Evolutionary conservation across 2,329 filamentous ascomycete genomes (phyloP).

Genomic region (Gliomastix tumulicola): DNA sequence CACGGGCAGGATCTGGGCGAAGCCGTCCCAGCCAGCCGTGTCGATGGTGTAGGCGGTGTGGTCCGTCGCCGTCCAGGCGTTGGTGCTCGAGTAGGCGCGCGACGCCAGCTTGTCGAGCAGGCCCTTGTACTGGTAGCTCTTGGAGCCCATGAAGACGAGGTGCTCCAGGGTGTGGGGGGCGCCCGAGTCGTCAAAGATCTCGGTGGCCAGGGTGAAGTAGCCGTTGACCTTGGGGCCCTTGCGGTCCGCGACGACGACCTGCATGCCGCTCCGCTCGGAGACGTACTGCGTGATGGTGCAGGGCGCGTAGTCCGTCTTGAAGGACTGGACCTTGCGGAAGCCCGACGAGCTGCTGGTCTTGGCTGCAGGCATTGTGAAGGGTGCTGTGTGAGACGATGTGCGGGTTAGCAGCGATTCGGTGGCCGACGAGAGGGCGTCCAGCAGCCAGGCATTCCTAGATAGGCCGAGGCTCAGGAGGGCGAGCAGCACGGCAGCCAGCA

Average conservation of each 20-base stretch:
- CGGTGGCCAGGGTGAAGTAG: constrained; percentile 91
- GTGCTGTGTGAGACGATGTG: too few relatives aligned
- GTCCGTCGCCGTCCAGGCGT: constrained; percentile 95
- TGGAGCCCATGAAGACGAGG: constrained; percentile 83
- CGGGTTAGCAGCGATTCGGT: too few relatives aligned
- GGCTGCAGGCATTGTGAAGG: constrained; percentile 44
- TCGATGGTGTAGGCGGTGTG: constrained; percentile 95
- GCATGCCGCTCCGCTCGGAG: constrained; percentile 89
- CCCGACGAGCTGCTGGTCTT: constrained; percentile 42
- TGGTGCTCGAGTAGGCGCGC: constrained; percentile 86
- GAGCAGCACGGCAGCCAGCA: too few relatives aligned
- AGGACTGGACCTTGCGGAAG: constrained; percentile 80
- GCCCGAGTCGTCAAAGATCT: constrained; percentile 96
- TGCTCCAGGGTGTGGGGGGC: constrained; percentile 84
- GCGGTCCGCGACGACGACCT: constrained; percentile 84
- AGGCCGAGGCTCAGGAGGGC: too few relatives aligned
- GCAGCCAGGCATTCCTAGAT: too few relatives aligned
- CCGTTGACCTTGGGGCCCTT: constrained; percentile 93
- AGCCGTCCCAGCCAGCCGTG: constrained; percentile 94
- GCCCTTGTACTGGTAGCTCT: constrained; percentile 89
- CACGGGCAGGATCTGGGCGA: constrained; percentile 86
- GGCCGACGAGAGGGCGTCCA: too few relatives aligned
- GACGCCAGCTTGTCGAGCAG: constrained; percentile 91
- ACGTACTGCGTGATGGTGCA: constrained; percentile 91
- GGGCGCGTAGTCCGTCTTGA: constrained; percentile 85